A percentile compares a stretch with the other conserved stretches of the same genome.
phyloP scores from a whole-genome alignment of 139 green algal genomes.

The Haematococcus sp. region DNA sequence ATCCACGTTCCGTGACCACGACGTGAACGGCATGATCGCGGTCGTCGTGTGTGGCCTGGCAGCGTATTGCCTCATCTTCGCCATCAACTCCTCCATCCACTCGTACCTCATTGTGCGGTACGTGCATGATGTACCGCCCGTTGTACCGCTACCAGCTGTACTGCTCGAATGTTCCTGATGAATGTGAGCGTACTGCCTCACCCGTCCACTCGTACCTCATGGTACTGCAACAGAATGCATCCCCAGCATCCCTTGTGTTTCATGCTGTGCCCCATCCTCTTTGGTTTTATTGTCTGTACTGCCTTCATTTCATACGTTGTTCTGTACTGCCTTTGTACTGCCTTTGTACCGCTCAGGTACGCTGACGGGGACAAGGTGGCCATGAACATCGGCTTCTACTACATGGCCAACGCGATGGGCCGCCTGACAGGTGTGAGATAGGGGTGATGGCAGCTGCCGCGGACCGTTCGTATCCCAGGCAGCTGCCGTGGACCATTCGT shows the following conservation, averaged over 20 bases:
- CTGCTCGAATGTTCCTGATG: too few relatives aligned
- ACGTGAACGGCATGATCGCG: slow-evolving; percentile 39
- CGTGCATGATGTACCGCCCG: slow-evolving; percentile 48
- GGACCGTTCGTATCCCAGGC: not conserved
- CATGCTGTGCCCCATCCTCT: too few relatives aligned
- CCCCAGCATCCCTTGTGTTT: too few relatives aligned
- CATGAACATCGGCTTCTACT: slow-evolving; percentile 87
- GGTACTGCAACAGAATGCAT: too few relatives aligned
- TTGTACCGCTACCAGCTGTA: too few relatives aligned
- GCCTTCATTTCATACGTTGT: too few relatives aligned
- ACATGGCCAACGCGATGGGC: slow-evolving; percentile 79
- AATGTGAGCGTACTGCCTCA: too few relatives aligned
- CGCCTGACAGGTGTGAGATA: slow-evolving; percentile 49
- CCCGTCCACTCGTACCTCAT: too few relatives aligned
- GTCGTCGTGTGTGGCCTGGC: slow-evolving; percentile 50
- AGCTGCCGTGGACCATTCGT: not conserved
- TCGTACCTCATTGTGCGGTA: slow-evolving; percentile 83
- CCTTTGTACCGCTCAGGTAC: slow-evolving; percentile 51
- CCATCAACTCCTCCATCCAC: slow-evolving; percentile 82
- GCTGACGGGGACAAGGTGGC: slow-evolving; percentile 75
- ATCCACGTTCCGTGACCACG: slow-evolving; percentile 14
- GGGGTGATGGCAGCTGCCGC: not conserved
- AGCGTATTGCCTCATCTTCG: slow-evolving; percentile 81
- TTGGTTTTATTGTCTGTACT: too few relatives aligned
- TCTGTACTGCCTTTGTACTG: too few relatives aligned